These are phyloP conservation scores for Chenopodium formosanum DNA, from an alignment of 148 eudicot species.

Conservation along the genomic window DNA sequence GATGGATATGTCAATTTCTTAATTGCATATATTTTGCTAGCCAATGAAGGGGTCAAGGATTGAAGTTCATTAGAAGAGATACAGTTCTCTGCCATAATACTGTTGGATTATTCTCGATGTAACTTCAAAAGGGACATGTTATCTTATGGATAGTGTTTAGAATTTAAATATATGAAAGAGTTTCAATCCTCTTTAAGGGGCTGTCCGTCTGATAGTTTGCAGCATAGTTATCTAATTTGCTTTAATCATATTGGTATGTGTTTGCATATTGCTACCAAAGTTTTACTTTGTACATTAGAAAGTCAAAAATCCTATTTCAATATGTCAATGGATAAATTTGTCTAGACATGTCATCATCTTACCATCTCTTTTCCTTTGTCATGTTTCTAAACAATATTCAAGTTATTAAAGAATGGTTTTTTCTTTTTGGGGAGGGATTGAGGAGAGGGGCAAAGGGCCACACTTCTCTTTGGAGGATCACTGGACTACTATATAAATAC, in stretches of 20 bases:
- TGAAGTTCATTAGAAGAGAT: not conserved
- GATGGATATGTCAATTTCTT: not conserved
- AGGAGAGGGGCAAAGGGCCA: not conserved
- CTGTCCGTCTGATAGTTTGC: not conserved
- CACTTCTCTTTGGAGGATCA: not conserved
- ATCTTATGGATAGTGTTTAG: not conserved
- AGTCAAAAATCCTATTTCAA: not conserved
- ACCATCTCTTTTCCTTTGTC: not conserved
- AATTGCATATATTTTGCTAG: not conserved
- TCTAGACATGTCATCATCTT: not conserved
- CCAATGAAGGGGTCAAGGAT: not conserved
- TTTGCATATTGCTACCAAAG: too few species aligned
- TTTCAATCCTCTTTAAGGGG: not conserved
- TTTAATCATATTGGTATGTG: too few species aligned
- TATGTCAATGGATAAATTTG: not conserved
- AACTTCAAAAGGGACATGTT: not conserved
- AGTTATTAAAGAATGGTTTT: not conserved
- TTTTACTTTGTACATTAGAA: not conserved
- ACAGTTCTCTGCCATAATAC: not conserved
- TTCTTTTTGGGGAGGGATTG: not conserved
- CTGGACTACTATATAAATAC: not conserved
- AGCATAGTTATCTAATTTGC: not conserved
- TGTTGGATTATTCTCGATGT: not conserved
- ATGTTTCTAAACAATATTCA: not conserved
- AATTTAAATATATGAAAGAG: not conserved